These are phyloP conservation scores for Rhypophila decipiens DNA, from an alignment of 495 filamentous ascomycete species.

Conservation along the genomic window DNA sequence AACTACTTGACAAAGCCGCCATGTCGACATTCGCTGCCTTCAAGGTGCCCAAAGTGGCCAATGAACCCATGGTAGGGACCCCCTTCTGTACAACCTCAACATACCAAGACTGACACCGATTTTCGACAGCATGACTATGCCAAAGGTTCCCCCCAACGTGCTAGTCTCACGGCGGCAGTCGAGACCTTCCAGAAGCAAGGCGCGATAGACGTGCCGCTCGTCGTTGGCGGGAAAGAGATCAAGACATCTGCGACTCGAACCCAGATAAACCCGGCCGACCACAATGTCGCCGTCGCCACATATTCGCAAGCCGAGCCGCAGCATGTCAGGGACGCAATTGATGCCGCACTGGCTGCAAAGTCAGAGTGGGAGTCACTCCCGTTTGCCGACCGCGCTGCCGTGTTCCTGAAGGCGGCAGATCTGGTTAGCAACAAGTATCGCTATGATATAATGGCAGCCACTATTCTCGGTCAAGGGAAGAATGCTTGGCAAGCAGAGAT, in stretches of 20 bases:
- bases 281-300: slow-evolving; percentile 63
- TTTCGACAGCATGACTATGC: slow-evolving; percentile 72
- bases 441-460: slow-evolving; percentile 87
- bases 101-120: slow-evolving; percentile 16
- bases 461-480: slow-evolving; percentile 92
- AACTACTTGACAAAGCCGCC: slow-evolving; percentile 4
- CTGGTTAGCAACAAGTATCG: slow-evolving; percentile 83
- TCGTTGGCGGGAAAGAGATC: slow-evolving; percentile 70
- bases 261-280: slow-evolving; percentile 72
- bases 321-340: slow-evolving; percentile 70
- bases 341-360: slow-evolving; percentile 74
- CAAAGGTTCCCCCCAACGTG: slow-evolving; percentile 71
- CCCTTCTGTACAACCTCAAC: background rate
- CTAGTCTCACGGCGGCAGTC: slow-evolving; percentile 64
- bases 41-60: slow-evolving; percentile 78
- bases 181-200: slow-evolving; percentile 51
- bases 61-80: slow-evolving; percentile 83
- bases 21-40: slow-evolving; percentile 60
- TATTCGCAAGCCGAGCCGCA: slow-evolving; percentile 69
- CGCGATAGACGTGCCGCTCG: slow-evolving; percentile 66
- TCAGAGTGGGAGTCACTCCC: slow-evolving; percentile 72
- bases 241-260: slow-evolving; percentile 44
- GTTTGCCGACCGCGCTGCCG: slow-evolving; percentile 83
- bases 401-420: slow-evolving; percentile 92
- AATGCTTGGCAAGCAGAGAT: slow-evolving; percentile 97